A percentile compares a stretch with the other conserved stretches of the same genome.
phyloP scores from a whole-genome alignment of 2,329 filamentous ascomycete genomes.

The Aspergillus costaricaensis region DNA sequence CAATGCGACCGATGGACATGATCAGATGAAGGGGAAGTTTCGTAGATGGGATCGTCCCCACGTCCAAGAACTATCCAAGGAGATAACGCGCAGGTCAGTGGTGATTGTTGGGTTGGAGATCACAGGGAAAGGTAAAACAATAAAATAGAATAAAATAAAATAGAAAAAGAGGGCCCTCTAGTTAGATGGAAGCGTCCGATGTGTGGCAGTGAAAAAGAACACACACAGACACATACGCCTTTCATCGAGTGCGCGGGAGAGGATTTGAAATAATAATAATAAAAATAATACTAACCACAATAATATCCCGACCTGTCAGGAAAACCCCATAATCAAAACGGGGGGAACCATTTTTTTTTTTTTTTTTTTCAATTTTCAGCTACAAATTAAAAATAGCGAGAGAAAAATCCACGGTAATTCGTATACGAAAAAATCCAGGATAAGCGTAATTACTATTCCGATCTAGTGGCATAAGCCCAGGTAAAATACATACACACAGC shows the following conservation, averaged over 20 bases:
- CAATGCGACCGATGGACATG: slow-evolving; percentile 6
- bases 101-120: slow-evolving; percentile 10
- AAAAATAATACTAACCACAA: background rate
- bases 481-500: background rate
- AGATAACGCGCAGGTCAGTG: background rate
- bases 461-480: background rate
- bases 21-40: background rate
- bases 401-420: background rate
- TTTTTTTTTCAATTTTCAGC: background rate
- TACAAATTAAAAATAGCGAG: slow-evolving; percentile 3
- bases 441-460: background rate
- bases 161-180: background rate
- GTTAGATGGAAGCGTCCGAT: background rate
- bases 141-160: background rate
- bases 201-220: background rate
- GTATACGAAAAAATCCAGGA: background rate
- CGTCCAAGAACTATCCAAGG: background rate
- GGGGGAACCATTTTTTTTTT: background rate
- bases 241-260: background rate
- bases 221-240: too few species aligned
- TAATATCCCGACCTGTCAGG: background rate
- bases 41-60: background rate
- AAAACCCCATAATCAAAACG: background rate
- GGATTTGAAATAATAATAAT: slow-evolving; percentile 6
- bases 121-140: background rate